Base-by-base conservation (phyloP, 495 filamentous ascomycete genomes). In the Penicillium flavigenum region DNA sequence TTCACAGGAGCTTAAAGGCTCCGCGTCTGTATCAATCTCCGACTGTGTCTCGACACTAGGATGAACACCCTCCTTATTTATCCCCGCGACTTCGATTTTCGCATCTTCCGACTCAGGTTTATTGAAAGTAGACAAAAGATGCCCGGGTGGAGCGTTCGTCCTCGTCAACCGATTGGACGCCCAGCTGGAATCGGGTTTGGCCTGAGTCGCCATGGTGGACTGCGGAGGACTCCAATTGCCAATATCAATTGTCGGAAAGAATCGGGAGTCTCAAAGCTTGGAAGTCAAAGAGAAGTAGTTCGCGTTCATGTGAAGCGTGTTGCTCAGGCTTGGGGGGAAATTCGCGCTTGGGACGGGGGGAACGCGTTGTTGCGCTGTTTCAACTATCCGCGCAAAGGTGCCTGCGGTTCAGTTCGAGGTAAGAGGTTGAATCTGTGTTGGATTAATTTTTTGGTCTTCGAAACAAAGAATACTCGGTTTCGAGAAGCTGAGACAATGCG, bases 41-140 rank as follows among this genome's bases (percentile, higher is more conserved):
- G 34, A 48, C 22, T 42, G 44, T 16, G 44, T 20, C 24, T 32
- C 26, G 24, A 24, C 24, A 29, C 12, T 27, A 2, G 20, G 14
- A 17, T 57, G 36, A 17, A 22, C 2, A 27, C 16, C n/a, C 3
- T 38, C 19, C 12, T 24, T 10, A 11, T 31, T 24, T 4, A 27
- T 43, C 20, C 12, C 2, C n/a, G n/a, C 5, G 51, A 34, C 24
- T 38, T 50, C 45, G 12, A 8, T 22, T 24, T 47, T 19, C 11
- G 16, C 29, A 3, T 57, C 32, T 17, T 54, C 45, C 5, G 49
- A 32, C n/a, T 45, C 20, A 3, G 46, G 31, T 34, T 58, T 57
- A 9, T 54, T 65, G 54, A 66, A 73, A 3, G 16, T 72, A 1
- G 70, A 68, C 6, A 72, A 59, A 12, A 73, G 60, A 46, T 57